Base-by-base conservation (phyloP, 1,284 basidiomycete species). In the Sporisorium exsertum region DNA sequence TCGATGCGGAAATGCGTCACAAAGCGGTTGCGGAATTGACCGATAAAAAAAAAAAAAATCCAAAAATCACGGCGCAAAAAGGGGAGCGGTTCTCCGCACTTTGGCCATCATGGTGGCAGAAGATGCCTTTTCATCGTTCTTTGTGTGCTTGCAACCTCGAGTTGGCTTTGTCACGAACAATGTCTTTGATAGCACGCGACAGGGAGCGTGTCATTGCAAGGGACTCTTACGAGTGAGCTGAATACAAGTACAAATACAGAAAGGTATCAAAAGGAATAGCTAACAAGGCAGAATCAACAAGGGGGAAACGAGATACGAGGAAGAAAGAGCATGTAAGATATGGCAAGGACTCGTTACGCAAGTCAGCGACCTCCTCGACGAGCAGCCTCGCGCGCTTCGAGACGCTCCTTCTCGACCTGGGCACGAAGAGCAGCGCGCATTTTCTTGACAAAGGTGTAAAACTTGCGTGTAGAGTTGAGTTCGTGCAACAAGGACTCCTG, bases 361-460 rank as follows among this genome's bases (percentile, higher is more conserved):
- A 45, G 4, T 71, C 62, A 72, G 13, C 59, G 57, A 20, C 53
- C 72, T 27, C 61, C 67, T 13, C 64, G 56, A 26, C 72, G 62
- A 8, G 64, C 64, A 12, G 58, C 58, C 27, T 75, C 72, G 29
- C 74, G 64, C 5, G 70, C 69, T 29, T 77, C 74, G 27, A 72
- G 58, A 18, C 74, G 70, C n/a, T 69, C 57, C 64, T 64, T 69
- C 37, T 77, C 74, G 24, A 70, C 63, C 56, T 77, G 65, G 6
- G 59, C 70, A 9, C 65, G 52, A 16, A 77, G 49, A 7, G 74
- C 74, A 0, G 58, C 54, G 33, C 74, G 69, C 74, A 77, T 77
- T 63, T 70, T 72, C 45, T 77, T 78, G 35, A 81, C 58, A 35
- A 81, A 81, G 1, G 72, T 71, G 61, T 77, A 71, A 32, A 81